These are phyloP conservation scores for Boletus patriciae DNA, from an alignment of 768 basidiomycete genomes.

Conservation along the genomic window DNA sequence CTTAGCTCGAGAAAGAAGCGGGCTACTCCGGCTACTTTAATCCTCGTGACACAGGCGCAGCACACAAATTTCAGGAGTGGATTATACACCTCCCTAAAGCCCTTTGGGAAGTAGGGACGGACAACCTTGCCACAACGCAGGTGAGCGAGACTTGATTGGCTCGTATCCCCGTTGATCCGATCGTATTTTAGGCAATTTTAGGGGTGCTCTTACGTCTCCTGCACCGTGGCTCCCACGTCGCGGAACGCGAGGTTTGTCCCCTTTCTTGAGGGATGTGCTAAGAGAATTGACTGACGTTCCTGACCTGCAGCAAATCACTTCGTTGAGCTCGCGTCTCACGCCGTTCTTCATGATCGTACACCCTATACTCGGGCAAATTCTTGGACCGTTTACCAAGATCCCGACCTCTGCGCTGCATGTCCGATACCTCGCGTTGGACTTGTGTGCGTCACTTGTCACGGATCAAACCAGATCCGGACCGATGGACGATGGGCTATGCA, in stretches of 20 bases:
- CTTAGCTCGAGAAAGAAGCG: conserved; percentile 59
- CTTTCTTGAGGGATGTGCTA: background rate
- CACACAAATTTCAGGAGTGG: conserved; percentile 58
- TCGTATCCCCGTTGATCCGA: conserved; percentile 4
- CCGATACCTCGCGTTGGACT: conserved; percentile 63
- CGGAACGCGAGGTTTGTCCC: conserved; percentile 45
- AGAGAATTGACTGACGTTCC: conserved; percentile 12
- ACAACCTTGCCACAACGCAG: conserved; percentile 57
- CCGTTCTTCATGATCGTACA: conserved; percentile 84
- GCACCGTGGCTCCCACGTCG: conserved; percentile 53
- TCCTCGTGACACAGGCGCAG: conserved; percentile 29
- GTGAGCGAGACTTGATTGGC: conserved; percentile 37
- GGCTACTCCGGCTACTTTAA: conserved; percentile 53
- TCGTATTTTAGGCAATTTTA: conserved; percentile 48
- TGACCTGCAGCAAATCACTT: conserved; percentile 43
- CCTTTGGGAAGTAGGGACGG: conserved; percentile 80
- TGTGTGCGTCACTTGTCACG: conserved; percentile 42
- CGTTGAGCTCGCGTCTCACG: conserved; percentile 58
- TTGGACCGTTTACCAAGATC: conserved; percentile 79
- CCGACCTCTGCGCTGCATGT: conserved; percentile 39
- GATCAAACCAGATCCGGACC: conserved; percentile 14
- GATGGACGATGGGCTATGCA: conserved; percentile 17
- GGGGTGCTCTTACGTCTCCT: conserved; percentile 60
- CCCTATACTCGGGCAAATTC: conserved; percentile 66
- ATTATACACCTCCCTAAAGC: conserved; percentile 71